These are phyloP conservation scores for Babesia bigemina DNA, from an alignment of 169 alveolate species.

Conservation along the genomic window DNA sequence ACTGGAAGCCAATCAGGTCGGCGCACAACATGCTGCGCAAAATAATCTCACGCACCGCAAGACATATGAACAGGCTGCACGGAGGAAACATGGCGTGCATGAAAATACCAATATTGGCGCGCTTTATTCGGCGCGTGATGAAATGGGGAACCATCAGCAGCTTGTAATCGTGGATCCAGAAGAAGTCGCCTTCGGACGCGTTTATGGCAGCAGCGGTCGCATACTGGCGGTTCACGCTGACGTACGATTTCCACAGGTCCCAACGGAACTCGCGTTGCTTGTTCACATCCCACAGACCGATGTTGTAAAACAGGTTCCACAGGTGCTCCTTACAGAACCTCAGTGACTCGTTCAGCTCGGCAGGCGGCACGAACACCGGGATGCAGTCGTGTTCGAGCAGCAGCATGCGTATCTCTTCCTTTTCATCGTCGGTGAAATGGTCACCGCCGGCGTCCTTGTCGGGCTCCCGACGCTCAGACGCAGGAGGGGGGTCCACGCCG, in stretches of 20 bases:
- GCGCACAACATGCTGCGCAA: constrained; percentile 91
- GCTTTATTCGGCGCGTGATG: constrained; percentile 74
- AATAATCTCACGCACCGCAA: constrained; percentile 89
- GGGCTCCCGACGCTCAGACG: background rate
- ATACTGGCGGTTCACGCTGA: constrained; percentile 70
- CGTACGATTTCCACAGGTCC: constrained; percentile 80
- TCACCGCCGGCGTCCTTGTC: background rate
- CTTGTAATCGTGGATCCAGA: constrained; percentile 92
- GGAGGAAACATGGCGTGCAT: constrained; percentile 94
- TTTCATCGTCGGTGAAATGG: constrained; percentile 44
- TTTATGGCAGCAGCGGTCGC: constrained; percentile 65
- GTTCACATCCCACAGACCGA: constrained; percentile 74
- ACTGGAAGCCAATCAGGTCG: constrained; percentile 92
- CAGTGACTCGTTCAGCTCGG: constrained; percentile 19
- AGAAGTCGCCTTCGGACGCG: constrained; percentile 66
- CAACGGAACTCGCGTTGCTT: constrained; percentile 74
- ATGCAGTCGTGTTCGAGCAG: constrained; percentile 57
- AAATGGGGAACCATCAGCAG: constrained; percentile 85
- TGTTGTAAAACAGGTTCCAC: constrained; percentile 77
- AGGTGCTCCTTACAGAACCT: constrained; percentile 56
- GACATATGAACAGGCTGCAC: constrained; percentile 83
- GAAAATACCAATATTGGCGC: constrained; percentile 88
- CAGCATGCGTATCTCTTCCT: constrained; percentile 36
- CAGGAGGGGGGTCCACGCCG: constrained; percentile 5
- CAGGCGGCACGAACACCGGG: constrained; percentile 60